phyloP scores from a whole-genome alignment of 2,329 filamentous ascomycete species.

The Rhexocercosporidium sp. region DNA sequence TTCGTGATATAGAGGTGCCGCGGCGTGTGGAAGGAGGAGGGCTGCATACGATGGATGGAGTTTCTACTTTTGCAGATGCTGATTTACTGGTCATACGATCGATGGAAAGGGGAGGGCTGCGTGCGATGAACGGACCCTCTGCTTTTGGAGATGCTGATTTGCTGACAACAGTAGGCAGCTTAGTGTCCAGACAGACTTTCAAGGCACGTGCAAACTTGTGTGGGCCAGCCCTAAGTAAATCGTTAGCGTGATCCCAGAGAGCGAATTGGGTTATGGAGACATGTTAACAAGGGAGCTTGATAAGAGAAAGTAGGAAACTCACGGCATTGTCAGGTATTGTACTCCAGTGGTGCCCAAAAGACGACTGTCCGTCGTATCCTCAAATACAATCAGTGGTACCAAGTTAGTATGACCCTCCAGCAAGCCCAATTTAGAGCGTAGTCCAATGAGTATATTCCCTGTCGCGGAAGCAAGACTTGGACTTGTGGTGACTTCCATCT shows the following conservation, averaged over 20 bases:
- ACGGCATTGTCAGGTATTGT: conserved; percentile 30
- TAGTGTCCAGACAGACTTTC: conserved; percentile 22
- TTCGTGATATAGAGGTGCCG: neutral
- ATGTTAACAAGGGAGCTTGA: neutral
- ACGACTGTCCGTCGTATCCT: conserved; percentile 18
- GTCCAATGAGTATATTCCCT: conserved; percentile 25
- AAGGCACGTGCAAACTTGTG: conserved; percentile 31
- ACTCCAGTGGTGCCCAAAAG: conserved; percentile 17
- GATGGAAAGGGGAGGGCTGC: neutral
- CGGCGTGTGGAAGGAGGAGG: neutral
- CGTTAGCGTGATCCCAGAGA: too few species aligned
- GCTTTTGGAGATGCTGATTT: neutral
- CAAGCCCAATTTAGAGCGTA: conserved; percentile 24
- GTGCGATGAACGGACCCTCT: neutral
- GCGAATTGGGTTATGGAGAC: too few species aligned
- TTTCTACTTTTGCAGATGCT: neutral
- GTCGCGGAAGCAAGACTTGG: conserved; percentile 5
- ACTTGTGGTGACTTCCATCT: conserved; percentile 26
- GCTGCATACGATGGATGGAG: neutral
- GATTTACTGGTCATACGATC: too few species aligned
- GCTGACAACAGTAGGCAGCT: neutral
- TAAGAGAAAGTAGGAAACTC: conserved; percentile 3
- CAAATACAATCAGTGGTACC: conserved; percentile 32
- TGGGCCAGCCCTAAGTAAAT: conserved; percentile 25
- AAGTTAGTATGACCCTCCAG: neutral